These are phyloP conservation scores for Coffea eugenioides DNA, from an alignment of 257 asterid species.

Conservation along the genomic window DNA sequence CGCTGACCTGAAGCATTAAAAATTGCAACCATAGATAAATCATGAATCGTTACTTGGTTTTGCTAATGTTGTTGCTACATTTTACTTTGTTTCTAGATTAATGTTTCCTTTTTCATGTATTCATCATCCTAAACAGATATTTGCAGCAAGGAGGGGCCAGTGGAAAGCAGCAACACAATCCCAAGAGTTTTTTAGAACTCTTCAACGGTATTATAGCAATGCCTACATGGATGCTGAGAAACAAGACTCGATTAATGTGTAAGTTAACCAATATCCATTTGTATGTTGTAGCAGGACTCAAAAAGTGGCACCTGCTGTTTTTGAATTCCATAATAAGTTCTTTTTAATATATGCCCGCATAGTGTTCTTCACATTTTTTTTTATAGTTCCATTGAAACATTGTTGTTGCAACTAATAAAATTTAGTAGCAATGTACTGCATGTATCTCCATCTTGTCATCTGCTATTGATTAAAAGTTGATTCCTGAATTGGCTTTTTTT, in stretches of 20 bases:
- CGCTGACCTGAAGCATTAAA: background rate
- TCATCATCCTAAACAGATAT: constrained; percentile 52
- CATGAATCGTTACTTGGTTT: background rate
- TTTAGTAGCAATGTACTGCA: no score
- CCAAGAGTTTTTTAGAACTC: constrained; percentile 73
- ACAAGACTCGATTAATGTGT: constrained; percentile 93
- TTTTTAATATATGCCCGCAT: background rate
- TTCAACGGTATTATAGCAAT: constrained; percentile 84
- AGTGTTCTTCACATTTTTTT: background rate
- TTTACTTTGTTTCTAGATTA: no score
- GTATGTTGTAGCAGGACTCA: background rate
- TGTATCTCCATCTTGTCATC: background rate
- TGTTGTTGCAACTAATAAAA: background rate
- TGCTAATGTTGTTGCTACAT: background rate
- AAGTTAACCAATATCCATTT: constrained; percentile 22
- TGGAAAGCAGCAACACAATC: constrained; percentile 95
- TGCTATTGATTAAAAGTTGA: background rate
- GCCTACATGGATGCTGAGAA: constrained; percentile 92
- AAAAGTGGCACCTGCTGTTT: background rate
- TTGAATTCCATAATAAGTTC: background rate
- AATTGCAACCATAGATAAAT: background rate
- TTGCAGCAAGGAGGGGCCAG: constrained; percentile 91
- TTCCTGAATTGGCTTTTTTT: background rate
- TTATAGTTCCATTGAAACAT: background rate
- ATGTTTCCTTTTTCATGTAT: background rate